These are phyloP conservation scores for Chenopodium berlandieri DNA, from an alignment of 148 eudicot genomes.

Conservation along the genomic window DNA sequence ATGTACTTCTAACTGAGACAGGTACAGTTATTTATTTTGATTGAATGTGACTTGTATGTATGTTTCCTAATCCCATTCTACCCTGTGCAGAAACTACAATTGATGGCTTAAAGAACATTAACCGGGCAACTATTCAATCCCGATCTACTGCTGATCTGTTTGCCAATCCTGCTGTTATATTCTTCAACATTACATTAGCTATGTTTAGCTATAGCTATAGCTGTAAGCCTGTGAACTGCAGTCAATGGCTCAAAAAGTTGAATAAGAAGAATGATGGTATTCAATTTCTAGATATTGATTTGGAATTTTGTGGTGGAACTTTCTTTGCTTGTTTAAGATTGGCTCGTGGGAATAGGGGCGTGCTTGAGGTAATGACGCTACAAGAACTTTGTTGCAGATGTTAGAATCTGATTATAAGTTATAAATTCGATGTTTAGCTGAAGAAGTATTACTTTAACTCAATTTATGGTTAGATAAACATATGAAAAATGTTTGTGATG, in stretches of 20 bases:
- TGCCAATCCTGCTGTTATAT: constrained; percentile 74
- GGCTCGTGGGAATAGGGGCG: constrained; percentile 71
- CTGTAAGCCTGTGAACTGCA: constrained; percentile 84
- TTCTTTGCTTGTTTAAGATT: constrained; percentile 79
- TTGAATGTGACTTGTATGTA: neutral
- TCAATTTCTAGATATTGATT: constrained; percentile 67
- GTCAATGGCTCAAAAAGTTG: constrained; percentile 83
- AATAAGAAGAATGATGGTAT: constrained; percentile 67
- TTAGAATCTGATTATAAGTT: constrained; percentile 1
- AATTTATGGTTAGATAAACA: constrained; percentile 5
- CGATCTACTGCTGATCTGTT: constrained; percentile 69
- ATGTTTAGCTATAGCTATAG: constrained; percentile 63
- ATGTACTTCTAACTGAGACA: constrained; percentile 67
- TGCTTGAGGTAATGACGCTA: constrained; percentile 63
- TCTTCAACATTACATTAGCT: constrained; percentile 63
- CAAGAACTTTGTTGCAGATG: constrained; percentile 13
- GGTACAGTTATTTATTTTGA: constrained; percentile 41
- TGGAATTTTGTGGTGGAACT: constrained; percentile 74
- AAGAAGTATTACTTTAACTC: neutral
- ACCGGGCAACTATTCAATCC: constrained; percentile 59
- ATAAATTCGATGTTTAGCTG: neutral
- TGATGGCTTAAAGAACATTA: constrained; percentile 37
- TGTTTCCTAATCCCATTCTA: constrained; percentile 14
- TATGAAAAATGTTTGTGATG: constrained; percentile 25
- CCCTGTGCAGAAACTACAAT: constrained; percentile 53